Conservation (phyloP, 2,329 filamentous ascomycete genomes). For the Calonectria montana region DNA sequence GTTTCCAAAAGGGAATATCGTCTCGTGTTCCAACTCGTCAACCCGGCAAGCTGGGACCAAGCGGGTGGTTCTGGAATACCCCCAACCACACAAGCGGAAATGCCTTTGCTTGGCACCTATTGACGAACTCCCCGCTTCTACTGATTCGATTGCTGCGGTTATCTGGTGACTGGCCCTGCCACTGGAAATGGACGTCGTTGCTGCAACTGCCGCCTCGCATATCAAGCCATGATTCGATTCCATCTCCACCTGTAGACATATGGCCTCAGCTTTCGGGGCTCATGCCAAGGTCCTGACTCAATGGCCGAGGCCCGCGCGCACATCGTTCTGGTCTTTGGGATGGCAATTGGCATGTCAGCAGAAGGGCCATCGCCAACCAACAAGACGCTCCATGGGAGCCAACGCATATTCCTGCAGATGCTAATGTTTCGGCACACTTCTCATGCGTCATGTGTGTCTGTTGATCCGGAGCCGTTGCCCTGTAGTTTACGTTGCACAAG, state of each 20-base stretch:
- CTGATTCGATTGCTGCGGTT: neutral
- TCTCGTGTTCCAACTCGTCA: conserved; percentile 2
- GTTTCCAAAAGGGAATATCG: neutral
- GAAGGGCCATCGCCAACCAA: neutral
- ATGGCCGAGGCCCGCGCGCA: conserved; percentile 2
- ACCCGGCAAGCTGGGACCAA: neutral
- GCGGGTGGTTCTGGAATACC: neutral
- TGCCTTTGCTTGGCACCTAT: neutral
- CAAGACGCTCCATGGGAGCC: neutral
- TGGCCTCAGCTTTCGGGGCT: conserved; percentile 19
- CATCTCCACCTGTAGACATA: conserved; percentile 8
- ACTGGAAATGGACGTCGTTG: neutral
- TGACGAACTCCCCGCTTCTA: neutral
- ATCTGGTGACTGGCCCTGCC: neutral
- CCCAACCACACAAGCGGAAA: neutral
- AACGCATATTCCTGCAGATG: neutral
- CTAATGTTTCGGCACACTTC: neutral
- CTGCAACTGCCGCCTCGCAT: neutral
- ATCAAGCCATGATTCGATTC: conserved; percentile 11
- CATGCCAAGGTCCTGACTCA: conserved; percentile 8
- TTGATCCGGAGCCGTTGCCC: neutral
- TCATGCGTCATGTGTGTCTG: neutral
- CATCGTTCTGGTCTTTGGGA: neutral
- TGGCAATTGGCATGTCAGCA: neutral
- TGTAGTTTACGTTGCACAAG: neutral